phyloP scores from a whole-genome alignment of 768 basidiomycete species.

The Trametes maxima region DNA sequence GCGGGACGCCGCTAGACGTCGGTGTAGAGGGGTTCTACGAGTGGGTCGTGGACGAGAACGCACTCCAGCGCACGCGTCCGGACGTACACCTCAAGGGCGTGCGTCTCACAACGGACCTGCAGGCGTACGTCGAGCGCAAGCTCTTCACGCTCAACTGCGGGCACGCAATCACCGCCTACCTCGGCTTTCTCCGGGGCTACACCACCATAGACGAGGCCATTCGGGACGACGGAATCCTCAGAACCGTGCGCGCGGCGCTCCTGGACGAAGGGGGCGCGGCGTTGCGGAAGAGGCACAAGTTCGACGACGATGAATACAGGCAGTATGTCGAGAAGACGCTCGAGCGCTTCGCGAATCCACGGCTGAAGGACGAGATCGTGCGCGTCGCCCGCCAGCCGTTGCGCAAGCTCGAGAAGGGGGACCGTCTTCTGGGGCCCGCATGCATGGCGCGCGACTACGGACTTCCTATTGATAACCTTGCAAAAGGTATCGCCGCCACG shows the following conservation, averaged over 20 bases:
- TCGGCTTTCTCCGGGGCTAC: constrained; percentile 37
- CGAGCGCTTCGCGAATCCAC: constrained; percentile 38
- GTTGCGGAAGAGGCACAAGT: constrained; percentile 35
- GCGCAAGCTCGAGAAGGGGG: constrained; percentile 39
- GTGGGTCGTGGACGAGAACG: constrained; percentile 40
- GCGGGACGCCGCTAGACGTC: constrained; percentile 37
- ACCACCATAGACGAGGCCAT: constrained; percentile 38
- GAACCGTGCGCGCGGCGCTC: constrained; percentile 37
- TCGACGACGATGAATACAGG: constrained; percentile 28
- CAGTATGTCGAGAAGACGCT: constrained; percentile 39
- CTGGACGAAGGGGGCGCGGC: constrained; percentile 40
- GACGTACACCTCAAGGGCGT: constrained; percentile 35
- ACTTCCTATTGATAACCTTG: constrained; percentile 35
- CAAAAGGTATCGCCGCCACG: constrained; percentile 40
- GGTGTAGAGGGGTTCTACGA: constrained; percentile 46
- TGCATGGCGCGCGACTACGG: constrained; percentile 37
- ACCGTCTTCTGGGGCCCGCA: constrained; percentile 41
- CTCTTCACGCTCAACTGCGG: constrained; percentile 47
- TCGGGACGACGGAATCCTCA: constrained; percentile 32
- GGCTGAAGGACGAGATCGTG: constrained; percentile 39
- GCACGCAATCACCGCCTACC: constrained; percentile 43
- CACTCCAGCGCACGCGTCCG: constrained; percentile 31
- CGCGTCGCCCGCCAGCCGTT: constrained; percentile 44
- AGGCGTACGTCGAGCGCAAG: constrained; percentile 44
- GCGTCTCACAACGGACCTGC: constrained; percentile 35